Percentiles rank a stretch among this genome's conserved stretches.
Evolutionary conservation across 768 basidiomycete genomes (phyloP).

Genomic region (Cystofilobasidium bisporidii): DNA sequence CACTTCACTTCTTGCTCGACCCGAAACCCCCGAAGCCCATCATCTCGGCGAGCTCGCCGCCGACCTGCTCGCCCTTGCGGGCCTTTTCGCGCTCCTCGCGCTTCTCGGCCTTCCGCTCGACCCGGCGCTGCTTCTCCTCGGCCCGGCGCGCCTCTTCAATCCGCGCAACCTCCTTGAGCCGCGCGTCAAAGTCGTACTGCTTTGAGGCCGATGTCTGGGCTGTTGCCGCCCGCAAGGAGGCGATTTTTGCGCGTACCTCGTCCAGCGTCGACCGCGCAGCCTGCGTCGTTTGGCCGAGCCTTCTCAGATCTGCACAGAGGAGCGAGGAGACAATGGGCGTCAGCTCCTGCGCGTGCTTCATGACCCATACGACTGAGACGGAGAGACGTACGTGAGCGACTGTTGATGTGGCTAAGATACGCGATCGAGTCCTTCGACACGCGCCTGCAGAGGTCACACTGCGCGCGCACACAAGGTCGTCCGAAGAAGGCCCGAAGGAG

Average conservation of each 20-base stretch:
- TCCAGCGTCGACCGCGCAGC: slow-evolving; percentile 79
- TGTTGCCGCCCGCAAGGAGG: slow-evolving; percentile 73
- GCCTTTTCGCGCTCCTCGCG: slow-evolving; percentile 57
- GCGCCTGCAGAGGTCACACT: slow-evolving; percentile 78
- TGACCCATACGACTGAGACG: too few relatives aligned
- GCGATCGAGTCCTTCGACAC: slow-evolving; percentile 89
- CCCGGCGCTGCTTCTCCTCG: slow-evolving; percentile 57
- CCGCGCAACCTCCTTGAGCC: slow-evolving; percentile 68
- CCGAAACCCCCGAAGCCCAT: slow-evolving; percentile 5
- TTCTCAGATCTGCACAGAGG: slow-evolving; percentile 63
- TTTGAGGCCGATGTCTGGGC: slow-evolving; percentile 72
- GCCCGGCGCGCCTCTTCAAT: slow-evolving; percentile 52
- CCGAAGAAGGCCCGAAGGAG: too few relatives aligned
- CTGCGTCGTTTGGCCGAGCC: slow-evolving; percentile 90
- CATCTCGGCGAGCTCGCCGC: slow-evolving; percentile 5
- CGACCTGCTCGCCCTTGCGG: slow-evolving; percentile 10
- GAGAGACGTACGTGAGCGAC: slow-evolving; percentile 66
- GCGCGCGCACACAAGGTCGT: too few relatives aligned
- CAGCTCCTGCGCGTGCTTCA: too few relatives aligned
- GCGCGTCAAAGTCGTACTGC: slow-evolving; percentile 87
- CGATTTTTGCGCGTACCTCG: slow-evolving; percentile 87
- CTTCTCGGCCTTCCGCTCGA: slow-evolving; percentile 44
- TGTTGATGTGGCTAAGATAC: slow-evolving; percentile 93
- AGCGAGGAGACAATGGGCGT: background rate
- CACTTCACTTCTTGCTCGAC: background rate